Evolutionary conservation across 331 rosid species (phyloP).

Genomic region (Phaseolus coccineus): DNA sequence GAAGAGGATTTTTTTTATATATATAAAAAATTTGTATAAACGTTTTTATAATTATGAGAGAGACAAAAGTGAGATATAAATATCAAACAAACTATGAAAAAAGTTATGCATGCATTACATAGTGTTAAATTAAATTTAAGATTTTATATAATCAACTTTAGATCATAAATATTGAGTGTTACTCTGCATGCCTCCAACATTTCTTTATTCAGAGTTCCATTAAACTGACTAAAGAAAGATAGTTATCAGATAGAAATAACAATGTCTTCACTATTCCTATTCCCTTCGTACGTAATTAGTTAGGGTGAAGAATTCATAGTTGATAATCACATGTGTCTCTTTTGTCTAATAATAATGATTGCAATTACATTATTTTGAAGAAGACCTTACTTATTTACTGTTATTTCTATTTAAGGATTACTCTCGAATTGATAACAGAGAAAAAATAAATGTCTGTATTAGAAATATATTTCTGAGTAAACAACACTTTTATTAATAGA

Average conservation of each 20-base stretch:
- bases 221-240: not conserved
- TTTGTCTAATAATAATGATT: not conserved
- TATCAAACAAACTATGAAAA: too few species aligned
- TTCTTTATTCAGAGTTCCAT: not conserved
- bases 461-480: not conserved
- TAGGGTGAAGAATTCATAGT: not conserved
- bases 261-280: not conserved
- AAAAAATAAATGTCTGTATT: not conserved
- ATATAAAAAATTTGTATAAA: too few species aligned
- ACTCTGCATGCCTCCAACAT: not conserved
- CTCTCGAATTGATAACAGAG: not conserved
- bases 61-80: too few species aligned
- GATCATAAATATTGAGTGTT: not conserved
- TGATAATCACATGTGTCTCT: not conserved
- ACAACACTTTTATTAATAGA: too few species aligned
- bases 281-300: not conserved
- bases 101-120: too few species aligned
- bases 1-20: too few species aligned
- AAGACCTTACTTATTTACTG: not conserved
- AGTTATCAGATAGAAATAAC: not conserved
- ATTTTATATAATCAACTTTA: not conserved
- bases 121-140: not conserved
- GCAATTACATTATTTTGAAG: not conserved
- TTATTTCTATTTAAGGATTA: not conserved
- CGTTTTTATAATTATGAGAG: too few species aligned